Evolutionary conservation across 495 filamentous ascomycete genomes (phyloP), one percentile per base, ranked within the genome.

Genomic region (Penicillium tannophilum): DNA sequence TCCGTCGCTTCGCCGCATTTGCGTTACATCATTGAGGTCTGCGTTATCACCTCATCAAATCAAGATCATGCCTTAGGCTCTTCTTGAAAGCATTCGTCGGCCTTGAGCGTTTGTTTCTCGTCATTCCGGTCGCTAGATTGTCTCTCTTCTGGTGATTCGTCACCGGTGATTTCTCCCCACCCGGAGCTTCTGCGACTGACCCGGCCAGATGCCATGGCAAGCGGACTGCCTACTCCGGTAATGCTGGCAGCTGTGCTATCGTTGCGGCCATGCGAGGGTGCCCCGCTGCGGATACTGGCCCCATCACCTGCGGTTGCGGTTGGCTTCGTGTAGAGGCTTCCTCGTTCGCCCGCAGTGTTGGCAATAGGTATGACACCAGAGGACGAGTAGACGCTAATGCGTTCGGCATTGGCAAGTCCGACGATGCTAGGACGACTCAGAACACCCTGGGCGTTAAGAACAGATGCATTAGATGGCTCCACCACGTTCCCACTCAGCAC

Each of bases 241-340:
- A 93, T 88, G 64, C 90, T 94, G 23, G 89, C 88, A 36, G 81
- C 88, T 24, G 91, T 84, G 66, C 92, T 96, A 63, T 96, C 92
- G 56, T 90, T 88, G 49, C 90, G 80, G 3, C 83, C 82, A 67
- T 97, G 92, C 0, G 90, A 90, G 12, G 91, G 68, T 5, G 88
- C 68, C 1, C 87, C 91, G 63, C 92, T 96, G 31, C 90, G 81
- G 12, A 95, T 79, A 64, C 92, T 96, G 1, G 85, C 84, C 0
- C 84, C 89, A 62, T 95, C 92, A n/a, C 83, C 86, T 4, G 75
- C 63, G 55, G 66, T 65, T 44, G 79, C 55, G 51, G 70, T 79
- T 71, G 87, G 87, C 70, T 91, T 91, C 41, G 76, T 76, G 65
- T 96, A 90, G 60, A 90, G 86, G 72, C 90, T 94, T 64, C 88